Percentiles rank a stretch among this genome's conserved stretches.
phyloP scores from a whole-genome alignment of 1,284 basidiomycete species.

The Cerrena zonata region DNA sequence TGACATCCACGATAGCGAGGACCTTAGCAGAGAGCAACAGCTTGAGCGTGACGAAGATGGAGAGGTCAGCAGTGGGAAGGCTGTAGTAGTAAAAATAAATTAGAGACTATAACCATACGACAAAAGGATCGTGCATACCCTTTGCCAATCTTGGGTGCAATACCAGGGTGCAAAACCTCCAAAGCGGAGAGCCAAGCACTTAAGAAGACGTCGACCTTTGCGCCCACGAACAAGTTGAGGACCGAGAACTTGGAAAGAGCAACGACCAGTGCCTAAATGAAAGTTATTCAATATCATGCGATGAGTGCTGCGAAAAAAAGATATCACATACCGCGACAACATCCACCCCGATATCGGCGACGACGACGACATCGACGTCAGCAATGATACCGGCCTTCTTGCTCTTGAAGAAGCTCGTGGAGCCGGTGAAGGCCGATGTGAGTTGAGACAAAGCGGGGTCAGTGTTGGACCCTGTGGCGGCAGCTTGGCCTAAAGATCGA shows the following conservation, averaged over 20 bases:
- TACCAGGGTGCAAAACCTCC: slow-evolving; percentile 1
- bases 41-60: slow-evolving; percentile 3
- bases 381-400: neutral
- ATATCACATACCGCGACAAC: slow-evolving; percentile 1
- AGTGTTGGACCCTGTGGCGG: neutral
- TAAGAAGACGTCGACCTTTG: slow-evolving; percentile 6
- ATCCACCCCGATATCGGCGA: neutral
- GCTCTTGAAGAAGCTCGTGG: neutral
- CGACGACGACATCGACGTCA: slow-evolving; percentile 1
- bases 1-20: slow-evolving; percentile 4
- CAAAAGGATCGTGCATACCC: slow-evolving; percentile 2
- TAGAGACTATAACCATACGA: too few species aligned
- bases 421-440: neutral
- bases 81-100: too few species aligned
- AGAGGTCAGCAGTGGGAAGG: slow-evolving; percentile 3
- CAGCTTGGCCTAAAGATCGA: neutral
- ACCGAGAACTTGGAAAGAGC: slow-evolving; percentile 4
- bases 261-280: neutral
- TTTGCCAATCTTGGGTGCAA: slow-evolving; percentile 1
- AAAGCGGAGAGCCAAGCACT: slow-evolving; percentile 4
- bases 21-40: slow-evolving; percentile 6
- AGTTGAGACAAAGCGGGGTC: neutral
- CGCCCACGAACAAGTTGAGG: slow-evolving; percentile 1
- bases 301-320: neutral
- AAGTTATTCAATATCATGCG: neutral